These are phyloP conservation scores for Fraxinus anomala DNA, from an alignment of 257 asterid species.

Conservation along the genomic window DNA sequence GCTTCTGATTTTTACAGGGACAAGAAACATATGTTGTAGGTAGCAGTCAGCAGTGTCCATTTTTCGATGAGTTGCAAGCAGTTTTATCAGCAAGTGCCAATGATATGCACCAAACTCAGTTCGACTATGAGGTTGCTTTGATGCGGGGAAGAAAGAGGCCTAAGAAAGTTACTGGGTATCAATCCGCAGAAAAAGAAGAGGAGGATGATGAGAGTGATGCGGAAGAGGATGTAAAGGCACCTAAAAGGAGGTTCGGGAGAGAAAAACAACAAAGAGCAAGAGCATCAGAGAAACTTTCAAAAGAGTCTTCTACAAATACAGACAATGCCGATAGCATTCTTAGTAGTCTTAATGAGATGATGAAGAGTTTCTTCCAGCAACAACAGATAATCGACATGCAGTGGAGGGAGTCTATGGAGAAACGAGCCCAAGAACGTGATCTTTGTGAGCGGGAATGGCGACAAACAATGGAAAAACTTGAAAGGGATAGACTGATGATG, in stretches of 20 bases:
- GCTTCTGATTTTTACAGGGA: slow-evolving; percentile 39
- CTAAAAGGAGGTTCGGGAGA: slow-evolving; percentile 33
- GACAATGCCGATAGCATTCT: slow-evolving; percentile 18
- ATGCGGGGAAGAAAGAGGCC: slow-evolving; percentile 39
- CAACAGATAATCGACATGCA: slow-evolving; percentile 65
- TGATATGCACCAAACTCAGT: slow-evolving; percentile 36
- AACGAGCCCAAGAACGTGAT: slow-evolving; percentile 55
- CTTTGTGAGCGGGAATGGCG: slow-evolving; percentile 67
- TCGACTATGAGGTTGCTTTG: slow-evolving; percentile 31
- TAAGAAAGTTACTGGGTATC: slow-evolving; percentile 33
- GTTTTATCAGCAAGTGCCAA: slow-evolving; percentile 44
- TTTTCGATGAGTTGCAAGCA: slow-evolving; percentile 60
- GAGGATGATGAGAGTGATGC: slow-evolving; percentile 43
- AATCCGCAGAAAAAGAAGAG: slow-evolving; percentile 27
- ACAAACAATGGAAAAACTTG: slow-evolving; percentile 61
- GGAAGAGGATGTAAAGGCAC: slow-evolving; percentile 32
- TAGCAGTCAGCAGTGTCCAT: slow-evolving; percentile 47
- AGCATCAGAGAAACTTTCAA: slow-evolving; percentile 21
- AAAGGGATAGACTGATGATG: slow-evolving; percentile 57
- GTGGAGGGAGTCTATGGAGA: slow-evolving; percentile 68
- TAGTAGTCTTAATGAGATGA: slow-evolving; percentile 39
- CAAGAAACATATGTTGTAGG: slow-evolving; percentile 46
- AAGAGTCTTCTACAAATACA: slow-evolving; percentile 19
- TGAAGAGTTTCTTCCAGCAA: slow-evolving; percentile 53
- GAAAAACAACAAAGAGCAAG: slow-evolving; percentile 34